Percentiles rank a stretch among this genome's conserved stretches.
Evolutionary conservation across 176 grass and related monocot genomes (phyloP).

Genomic region (Alloteropsis semialata): DNA sequence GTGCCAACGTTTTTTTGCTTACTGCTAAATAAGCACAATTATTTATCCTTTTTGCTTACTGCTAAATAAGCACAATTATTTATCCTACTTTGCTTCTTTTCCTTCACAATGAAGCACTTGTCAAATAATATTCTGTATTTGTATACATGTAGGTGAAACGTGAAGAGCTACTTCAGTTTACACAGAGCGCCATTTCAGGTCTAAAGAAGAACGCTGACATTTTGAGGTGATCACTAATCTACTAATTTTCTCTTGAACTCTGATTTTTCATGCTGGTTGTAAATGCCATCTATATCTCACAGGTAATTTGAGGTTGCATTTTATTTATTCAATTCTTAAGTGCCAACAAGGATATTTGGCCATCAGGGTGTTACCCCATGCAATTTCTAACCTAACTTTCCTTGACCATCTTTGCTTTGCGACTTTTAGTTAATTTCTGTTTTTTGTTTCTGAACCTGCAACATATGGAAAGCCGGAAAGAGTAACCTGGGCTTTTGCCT

Average conservation of each 20-base stretch:
- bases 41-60: constrained; percentile 6
- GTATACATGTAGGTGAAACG: constrained; percentile 81
- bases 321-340: neutral
- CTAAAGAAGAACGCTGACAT: constrained; percentile 81
- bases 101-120: constrained; percentile 11
- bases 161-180: constrained; percentile 96
- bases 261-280: constrained; percentile 10
- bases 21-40: constrained; percentile 22
- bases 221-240: constrained; percentile 54
- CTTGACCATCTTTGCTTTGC: too few relatives aligned
- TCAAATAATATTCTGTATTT: neutral
- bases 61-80: constrained; percentile 15
- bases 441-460: neutral
- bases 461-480: neutral
- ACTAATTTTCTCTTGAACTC: neutral
- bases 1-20: constrained; percentile 6
- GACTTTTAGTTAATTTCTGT: neutral
- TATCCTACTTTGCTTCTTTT: neutral
- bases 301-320: neutral
- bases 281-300: neutral
- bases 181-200: constrained; percentile 86
- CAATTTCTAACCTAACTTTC: neutral
- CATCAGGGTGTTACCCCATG: neutral
- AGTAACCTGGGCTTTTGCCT: neutral
- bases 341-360: neutral